Conservation (phyloP, 768 basidiomycete genomes). For the Coprinopsis sp. region DNA sequence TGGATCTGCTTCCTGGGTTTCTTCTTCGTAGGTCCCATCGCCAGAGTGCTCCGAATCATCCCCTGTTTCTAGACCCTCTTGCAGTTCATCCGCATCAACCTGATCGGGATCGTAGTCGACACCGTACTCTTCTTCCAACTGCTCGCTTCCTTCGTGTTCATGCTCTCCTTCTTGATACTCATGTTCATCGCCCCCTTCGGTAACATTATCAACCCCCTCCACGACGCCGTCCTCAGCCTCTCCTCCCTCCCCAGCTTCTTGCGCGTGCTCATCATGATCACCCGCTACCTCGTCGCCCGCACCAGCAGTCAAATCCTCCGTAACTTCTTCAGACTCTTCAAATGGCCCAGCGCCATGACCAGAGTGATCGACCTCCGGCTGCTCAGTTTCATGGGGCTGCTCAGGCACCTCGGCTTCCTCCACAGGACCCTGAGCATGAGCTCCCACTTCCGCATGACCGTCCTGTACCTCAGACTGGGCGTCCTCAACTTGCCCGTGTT, state of each 20-base stretch:
- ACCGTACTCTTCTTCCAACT: slow-evolving; percentile 5
- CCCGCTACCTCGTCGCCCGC: no score
- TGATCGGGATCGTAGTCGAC: neutral
- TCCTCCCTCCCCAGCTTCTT: slow-evolving; percentile 1
- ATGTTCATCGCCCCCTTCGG: slow-evolving; percentile 6
- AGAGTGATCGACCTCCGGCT: no score
- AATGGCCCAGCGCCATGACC: no score
- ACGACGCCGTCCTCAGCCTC: neutral
- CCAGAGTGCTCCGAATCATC: neutral
- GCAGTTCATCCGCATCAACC: neutral
- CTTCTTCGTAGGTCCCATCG: neutral
- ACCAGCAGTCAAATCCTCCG: no score
- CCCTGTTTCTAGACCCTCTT: neutral
- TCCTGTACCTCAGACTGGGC: no score
- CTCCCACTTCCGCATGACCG: no score
- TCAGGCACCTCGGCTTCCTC: no score
- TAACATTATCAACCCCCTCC: neutral
- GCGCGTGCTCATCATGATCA: slow-evolving; percentile 5
- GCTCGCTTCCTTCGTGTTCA: slow-evolving; percentile 6
- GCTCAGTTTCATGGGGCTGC: no score
- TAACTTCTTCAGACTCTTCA: no score
- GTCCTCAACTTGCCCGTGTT: no score
- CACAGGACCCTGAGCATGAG: no score
- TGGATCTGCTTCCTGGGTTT: neutral
- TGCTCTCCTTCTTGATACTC: slow-evolving; percentile 9